These are phyloP conservation scores for Colletotrichum lupini DNA, from an alignment of 2,329 filamentous ascomycete genomes.

Conservation along the genomic window DNA sequence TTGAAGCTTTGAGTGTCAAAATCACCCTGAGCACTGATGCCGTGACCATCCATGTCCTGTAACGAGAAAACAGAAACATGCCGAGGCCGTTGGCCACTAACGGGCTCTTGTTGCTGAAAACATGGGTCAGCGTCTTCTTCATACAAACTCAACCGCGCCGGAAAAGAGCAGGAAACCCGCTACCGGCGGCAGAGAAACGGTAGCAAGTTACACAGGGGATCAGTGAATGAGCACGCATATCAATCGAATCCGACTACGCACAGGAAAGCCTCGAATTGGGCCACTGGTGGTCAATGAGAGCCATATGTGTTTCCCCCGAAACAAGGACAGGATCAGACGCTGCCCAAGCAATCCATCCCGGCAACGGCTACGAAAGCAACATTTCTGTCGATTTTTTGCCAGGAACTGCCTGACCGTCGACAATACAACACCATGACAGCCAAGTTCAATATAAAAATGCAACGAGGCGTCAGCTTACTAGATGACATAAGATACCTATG, in stretches of 20 bases:
- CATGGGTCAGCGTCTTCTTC: not conserved
- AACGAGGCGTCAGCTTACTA: constrained; percentile 14
- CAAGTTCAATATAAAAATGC: not conserved
- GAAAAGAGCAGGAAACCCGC: constrained; percentile 16
- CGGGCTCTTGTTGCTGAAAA: not conserved
- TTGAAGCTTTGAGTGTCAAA: not conserved
- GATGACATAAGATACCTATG: constrained; percentile 1
- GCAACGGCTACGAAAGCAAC: not conserved
- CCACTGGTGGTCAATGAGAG: not conserved
- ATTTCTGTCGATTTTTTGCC: not conserved
- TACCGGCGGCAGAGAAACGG: not conserved
- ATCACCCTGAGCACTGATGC: not conserved
- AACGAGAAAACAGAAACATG: constrained; percentile 14
- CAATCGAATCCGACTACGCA: constrained; percentile 12
- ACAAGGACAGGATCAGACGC: constrained; percentile 7
- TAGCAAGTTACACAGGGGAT: not conserved
- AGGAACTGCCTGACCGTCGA: not conserved
- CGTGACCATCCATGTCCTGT: constrained; percentile 2
- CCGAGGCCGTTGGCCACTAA: constrained; percentile 1
- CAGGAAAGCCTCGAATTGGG: not conserved
- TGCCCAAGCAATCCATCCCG: not conserved
- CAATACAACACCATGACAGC: not conserved
- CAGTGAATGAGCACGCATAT: not conserved
- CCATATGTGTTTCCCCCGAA: constrained; percentile 7
- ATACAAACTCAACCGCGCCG: constrained; percentile 5